Evolutionary conservation across 108 stramenopile species (phyloP).

Genomic region (Skeletonema marinoi): DNA sequence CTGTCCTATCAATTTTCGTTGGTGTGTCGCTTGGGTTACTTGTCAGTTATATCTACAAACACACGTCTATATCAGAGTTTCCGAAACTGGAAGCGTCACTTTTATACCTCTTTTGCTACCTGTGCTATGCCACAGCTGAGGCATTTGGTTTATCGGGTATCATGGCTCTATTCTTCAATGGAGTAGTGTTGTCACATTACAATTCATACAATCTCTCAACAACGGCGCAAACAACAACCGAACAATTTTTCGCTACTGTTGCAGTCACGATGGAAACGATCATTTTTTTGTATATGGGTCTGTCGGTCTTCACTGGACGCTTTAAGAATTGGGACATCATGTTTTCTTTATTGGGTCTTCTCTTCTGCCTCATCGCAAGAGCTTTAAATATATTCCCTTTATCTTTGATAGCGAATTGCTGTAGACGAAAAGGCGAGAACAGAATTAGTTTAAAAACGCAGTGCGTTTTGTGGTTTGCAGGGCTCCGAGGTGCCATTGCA

Average conservation of each 20-base stretch:
- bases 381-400: conserved; percentile 93
- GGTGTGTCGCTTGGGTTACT: conserved; percentile 89
- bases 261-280: conserved; percentile 91
- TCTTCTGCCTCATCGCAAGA: conserved; percentile 87
- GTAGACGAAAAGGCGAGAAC: conserved; percentile 54
- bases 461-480: conserved; percentile 95
- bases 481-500: conserved; percentile 94
- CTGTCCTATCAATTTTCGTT: conserved; percentile 71
- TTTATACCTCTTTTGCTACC: conserved; percentile 94
- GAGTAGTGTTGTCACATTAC: conserved; percentile 92
- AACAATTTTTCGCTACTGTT: conserved; percentile 94
- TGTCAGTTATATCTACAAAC: conserved; percentile 87
- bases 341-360: conserved; percentile 79
- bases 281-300: conserved; percentile 97
- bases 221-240: conserved; percentile 83
- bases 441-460: conserved; percentile 83
- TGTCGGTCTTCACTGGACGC: conserved; percentile 92
- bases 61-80: conserved; percentile 81
- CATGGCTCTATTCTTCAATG: conserved; percentile 96
- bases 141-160: conserved; percentile 89
- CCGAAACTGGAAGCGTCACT: conserved; percentile 94
- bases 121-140: conserved; percentile 93
- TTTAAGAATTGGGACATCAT: conserved; percentile 75
- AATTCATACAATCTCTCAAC: conserved; percentile 93
- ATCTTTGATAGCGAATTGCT: conserved; percentile 84